Conservation (phyloP, 306 rosid species). For the Mimosa bimucronata region DNA sequence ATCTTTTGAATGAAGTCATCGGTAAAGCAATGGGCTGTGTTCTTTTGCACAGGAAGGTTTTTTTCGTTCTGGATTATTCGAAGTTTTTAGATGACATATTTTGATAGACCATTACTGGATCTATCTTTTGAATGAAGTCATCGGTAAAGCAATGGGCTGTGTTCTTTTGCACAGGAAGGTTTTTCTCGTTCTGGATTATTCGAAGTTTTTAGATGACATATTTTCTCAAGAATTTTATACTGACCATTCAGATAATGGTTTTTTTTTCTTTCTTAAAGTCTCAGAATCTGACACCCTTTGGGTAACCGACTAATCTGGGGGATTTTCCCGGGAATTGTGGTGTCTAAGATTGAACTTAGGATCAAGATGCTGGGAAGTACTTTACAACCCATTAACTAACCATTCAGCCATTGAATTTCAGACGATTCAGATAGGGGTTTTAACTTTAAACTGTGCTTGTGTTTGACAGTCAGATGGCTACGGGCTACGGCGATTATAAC, state of each 20-base stretch:
- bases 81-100: background rate
- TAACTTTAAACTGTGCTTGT: background rate
- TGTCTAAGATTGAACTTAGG: too few relatives aligned
- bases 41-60: slow-evolving; percentile 2
- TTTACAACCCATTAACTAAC: too few relatives aligned
- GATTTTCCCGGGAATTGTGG: too few relatives aligned
- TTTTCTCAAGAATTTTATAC: background rate
- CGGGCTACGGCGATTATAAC: background rate
- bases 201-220: background rate
- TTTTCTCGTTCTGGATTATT: background rate
- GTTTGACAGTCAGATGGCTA: background rate
- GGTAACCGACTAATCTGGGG: too few relatives aligned
- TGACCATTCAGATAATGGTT: background rate
- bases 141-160: background rate
- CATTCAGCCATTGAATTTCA: too few relatives aligned
- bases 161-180: slow-evolving; percentile 2
- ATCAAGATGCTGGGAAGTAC: too few relatives aligned
- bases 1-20: background rate
- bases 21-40: background rate
- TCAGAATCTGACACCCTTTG: too few relatives aligned
- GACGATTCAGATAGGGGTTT: background rate
- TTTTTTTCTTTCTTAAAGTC: too few relatives aligned
- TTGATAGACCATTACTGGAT: background rate
- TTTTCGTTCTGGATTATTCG: background rate
- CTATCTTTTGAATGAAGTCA: background rate